Evolutionary conservation across 345 rosid species (phyloP), one percentile per base, ranked within the genome.

Genomic region (Sonneratia alba): DNA sequence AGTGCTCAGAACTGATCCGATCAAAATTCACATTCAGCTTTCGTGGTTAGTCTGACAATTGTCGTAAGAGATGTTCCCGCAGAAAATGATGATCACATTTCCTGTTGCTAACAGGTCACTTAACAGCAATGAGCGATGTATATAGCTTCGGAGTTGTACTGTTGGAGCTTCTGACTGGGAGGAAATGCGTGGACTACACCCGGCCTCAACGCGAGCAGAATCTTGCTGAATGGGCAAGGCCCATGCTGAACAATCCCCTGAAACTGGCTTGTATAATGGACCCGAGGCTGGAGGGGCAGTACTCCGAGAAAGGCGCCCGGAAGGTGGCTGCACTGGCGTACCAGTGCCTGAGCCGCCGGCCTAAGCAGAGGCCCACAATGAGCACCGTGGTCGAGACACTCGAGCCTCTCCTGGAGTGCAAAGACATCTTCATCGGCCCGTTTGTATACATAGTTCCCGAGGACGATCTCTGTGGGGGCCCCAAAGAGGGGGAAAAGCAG

Each of bases 281-380:
- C 73, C 94, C 92, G 0, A 85, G 97, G 74, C 89, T 93, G 9
- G 98, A 93, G 77, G 96, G 94, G 12, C 96, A 84, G 70, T 93
- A 89, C 85, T 89, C 98, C 0, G 98, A 93, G 76, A 71, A 81
- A 0, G 98, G 96, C 1, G 92, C 91, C 3, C 75, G 77, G 63
- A 89, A 89, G 74, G 98, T 92, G 37, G 97, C 97, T 11, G 84
- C 86, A 61, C 72, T 93, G 81, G 97, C 98, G 1, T 88, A 91
- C 73, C 86, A 59, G 70, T 93, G 97, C 83, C 83, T 93, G 67
- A 87, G 97, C 71, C 87, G 87, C 67, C 75, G 96, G 76, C 89
- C 97, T 0, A 93, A 89, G 82, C 87, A 80, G 45, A 83, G 98
- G 63, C 98, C 98, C 0, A 72, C 73, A 24, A 88, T 93, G 92